A percentile compares a stretch with the other conserved stretches of the same genome.
phyloP scores from a whole-genome alignment of 805 yeast genomes.

The Maudiozyma barnettii region DNA sequence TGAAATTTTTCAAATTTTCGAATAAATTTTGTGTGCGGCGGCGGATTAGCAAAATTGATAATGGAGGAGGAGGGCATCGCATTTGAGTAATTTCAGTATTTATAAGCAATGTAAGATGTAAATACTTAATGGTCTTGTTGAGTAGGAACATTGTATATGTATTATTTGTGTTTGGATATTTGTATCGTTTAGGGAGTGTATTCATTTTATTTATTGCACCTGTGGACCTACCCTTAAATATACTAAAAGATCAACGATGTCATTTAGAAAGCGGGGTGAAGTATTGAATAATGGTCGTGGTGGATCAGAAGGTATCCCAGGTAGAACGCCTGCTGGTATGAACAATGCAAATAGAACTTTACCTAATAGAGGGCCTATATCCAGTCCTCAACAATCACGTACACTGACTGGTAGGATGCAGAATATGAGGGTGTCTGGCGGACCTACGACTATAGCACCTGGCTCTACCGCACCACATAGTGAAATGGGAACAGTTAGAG shows the following conservation, averaged over 20 bases:
- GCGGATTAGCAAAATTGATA: too few species aligned
- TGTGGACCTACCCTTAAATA: background rate
- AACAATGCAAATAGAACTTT: background rate
- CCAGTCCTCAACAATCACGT: background rate
- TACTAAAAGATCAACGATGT: constrained; percentile 30
- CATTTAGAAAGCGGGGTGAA: constrained; percentile 52
- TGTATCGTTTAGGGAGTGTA: too few species aligned
- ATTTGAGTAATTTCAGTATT: background rate
- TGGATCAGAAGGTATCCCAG: constrained; percentile 12
- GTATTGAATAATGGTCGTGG: constrained; percentile 24
- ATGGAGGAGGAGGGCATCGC: background rate
- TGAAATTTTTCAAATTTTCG: too few species aligned
- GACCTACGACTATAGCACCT: background rate
- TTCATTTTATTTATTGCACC: too few species aligned
- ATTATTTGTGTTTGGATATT: too few species aligned
- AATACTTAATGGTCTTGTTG: too few species aligned
- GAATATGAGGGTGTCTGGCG: background rate
- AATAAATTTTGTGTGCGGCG: too few species aligned
- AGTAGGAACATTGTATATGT: too few species aligned
- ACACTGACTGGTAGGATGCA: background rate
- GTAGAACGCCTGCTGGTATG: constrained; percentile 7
- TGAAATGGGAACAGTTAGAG: too few species aligned
- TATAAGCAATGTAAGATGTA: too few species aligned
- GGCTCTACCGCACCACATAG: too few species aligned
- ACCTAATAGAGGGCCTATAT: background rate